Evolutionary conservation across 139 green algal genomes (phyloP), one percentile per base, ranked within the genome.

Genomic region (Spirogloea muscicola): DNA sequence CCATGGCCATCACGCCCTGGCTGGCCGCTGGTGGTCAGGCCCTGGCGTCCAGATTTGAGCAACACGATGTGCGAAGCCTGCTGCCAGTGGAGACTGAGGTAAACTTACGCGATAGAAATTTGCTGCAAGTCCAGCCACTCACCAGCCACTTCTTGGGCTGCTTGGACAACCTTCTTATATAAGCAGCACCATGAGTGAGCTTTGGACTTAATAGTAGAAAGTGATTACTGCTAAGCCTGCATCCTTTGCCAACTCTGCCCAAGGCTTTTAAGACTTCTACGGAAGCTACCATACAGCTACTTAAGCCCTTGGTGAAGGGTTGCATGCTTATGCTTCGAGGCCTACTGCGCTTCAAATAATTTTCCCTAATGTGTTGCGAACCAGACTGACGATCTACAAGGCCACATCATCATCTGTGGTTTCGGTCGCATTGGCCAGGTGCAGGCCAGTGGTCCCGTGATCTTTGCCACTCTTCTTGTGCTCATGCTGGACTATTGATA

Each of bases 1-100:
- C 87, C 65, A 99, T 99, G 95, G 94, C 95, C 0, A 70, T 97
- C 34, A 96, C 91, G 29, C 95, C 94, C 25, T 96, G 92, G 84
- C 86, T 98, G 37, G 95, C 93, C 1, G 88, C 81, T n/a, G 29
- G 90, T n/a, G 95, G 95, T 0, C 76, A 72, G 37, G 80, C 83
- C 48, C 62, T 98, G 57, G 91, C 89, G 16, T 78, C 87, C 41
- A 62, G 88, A 61, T 87, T 96, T 74, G 92, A 97, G 71, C 89
- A 83, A 89, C 81, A 84, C 63, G 81, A 97, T 40, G 51, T 82
- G 49, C 41, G 68, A 78, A 87, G 91, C 61, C 72, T 94, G 81
- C 83, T 91, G 81, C 90, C 91, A 25, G 83, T 86, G 16, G 89
- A 95, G 72, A 49, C 80, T 1, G 89, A 92, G 77, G 82, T 80